Base-by-base conservation (phyloP, 2,329 filamentous ascomycete genomes). In the Fusarium nisikadoi region DNA sequence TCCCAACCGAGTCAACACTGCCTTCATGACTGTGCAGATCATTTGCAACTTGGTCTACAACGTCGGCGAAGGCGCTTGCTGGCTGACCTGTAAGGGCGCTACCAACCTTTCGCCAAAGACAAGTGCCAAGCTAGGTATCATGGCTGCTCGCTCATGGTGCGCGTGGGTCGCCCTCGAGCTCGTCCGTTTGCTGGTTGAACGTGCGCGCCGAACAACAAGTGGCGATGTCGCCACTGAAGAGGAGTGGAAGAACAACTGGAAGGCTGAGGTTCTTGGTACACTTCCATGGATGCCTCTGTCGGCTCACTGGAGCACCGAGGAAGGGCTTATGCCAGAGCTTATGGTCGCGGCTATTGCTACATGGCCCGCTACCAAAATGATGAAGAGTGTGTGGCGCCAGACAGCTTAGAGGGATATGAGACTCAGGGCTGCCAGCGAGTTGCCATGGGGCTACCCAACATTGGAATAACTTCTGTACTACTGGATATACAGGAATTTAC, bases 101-200 rank as follows among this genome's bases (percentile, higher is more conserved):
- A 79, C 97, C 55, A 85, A 83, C 20, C 86, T 89, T 82, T 81
- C 82, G 10, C 84, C 86, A 19, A 85, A 87, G 52, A 87, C 87
- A 52, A 87, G 93, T 79, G 86, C 80, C 33, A 85, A 83, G 73
- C 90, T 91, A 79, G 91, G 88, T 81, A 80, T 90, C 23, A 93
- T 92, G 90, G 94, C 93, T 81, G 90, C 89, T 63, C 87, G 94
- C 47, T 93, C 92, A 70, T 98, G 95, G 94, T 89, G 91, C 60
- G 86, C 88, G 29, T 94, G 94, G 83, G 90, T 97, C 11, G 88
- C 88, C 25, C 84, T 95, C 67, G 94, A 98, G 84, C 87, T 96
- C 68, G 85, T 90, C 54, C 86, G 92, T 70, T 83, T 97, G 65
- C 77, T 84, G 47, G 80, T 85, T 57, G 84, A 88, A 82, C 79